phyloP scores from a whole-genome alignment of 345 rosid genomes.

The Linum trigynum region DNA sequence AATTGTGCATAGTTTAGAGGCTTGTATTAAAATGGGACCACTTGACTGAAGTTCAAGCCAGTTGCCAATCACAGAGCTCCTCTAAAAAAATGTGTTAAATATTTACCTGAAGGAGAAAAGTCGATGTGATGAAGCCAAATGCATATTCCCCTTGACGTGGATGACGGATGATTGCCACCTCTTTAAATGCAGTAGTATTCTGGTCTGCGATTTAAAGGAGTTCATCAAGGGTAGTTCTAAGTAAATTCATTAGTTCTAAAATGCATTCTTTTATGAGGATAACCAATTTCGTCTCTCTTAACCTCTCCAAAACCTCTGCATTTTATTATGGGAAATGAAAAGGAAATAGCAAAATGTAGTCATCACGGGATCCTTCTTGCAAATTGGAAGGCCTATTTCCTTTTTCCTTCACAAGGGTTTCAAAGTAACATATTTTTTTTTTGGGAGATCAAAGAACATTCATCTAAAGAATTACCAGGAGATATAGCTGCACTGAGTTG shows the following conservation, averaged over 20 bases:
- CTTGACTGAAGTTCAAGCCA: not conserved
- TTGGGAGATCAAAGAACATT: not conserved
- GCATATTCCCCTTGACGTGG: slow-evolving; percentile 89
- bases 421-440: no score
- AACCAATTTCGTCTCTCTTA: no score
- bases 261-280: no score
- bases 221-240: not conserved
- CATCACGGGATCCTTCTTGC: no score
- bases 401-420: no score
- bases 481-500: slow-evolving; percentile 79
- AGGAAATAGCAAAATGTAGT: no score
- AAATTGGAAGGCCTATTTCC: no score
- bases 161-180: slow-evolving; percentile 77
- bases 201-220: slow-evolving; percentile 39
- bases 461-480: slow-evolving; percentile 43
- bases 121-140: slow-evolving; percentile 79
- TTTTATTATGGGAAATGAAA: no score
- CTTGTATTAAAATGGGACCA: no score
- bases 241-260: no score
- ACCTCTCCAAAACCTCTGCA: no score
- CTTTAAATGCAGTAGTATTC: slow-evolving; percentile 72
- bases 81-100: not conserved
- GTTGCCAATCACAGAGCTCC: slow-evolving; percentile 5
- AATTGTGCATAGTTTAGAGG: no score
- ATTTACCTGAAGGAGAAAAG: slow-evolving; percentile 64